A percentile compares a stretch with the other conserved stretches of the same genome.
Evolutionary conservation across 2,329 filamentous ascomycete genomes (phyloP).

Genomic region (Tolypocladium nubicola): DNA sequence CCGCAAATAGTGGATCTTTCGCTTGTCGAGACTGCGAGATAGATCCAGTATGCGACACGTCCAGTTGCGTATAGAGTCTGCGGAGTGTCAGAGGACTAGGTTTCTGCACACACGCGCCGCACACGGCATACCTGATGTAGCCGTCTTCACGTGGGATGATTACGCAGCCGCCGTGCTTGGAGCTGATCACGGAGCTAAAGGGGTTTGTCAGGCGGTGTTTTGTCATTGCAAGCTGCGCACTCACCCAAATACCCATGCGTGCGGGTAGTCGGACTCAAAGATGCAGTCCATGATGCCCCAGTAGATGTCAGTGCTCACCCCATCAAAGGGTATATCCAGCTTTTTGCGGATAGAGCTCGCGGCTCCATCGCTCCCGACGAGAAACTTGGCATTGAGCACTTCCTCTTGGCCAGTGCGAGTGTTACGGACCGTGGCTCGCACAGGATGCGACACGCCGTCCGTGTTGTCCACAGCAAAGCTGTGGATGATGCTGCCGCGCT

Average conservation of each 20-base stretch:
- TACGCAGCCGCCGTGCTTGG: slow-evolving; percentile 17
- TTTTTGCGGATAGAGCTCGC: slow-evolving; percentile 18
- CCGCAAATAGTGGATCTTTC: slow-evolving; percentile 12
- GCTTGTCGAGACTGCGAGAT: slow-evolving; percentile 12
- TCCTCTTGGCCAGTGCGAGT: slow-evolving; percentile 11
- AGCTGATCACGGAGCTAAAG: slow-evolving; percentile 11
- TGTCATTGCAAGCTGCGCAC: background rate
- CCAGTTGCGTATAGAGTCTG: slow-evolving; percentile 20
- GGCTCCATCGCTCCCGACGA: slow-evolving; percentile 20
- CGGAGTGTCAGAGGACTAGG: background rate
- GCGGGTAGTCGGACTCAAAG: slow-evolving; percentile 16
- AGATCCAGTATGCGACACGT: slow-evolving; percentile 11
- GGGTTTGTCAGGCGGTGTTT: background rate
- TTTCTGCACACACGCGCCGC: background rate
- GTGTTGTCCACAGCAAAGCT: slow-evolving; percentile 7
- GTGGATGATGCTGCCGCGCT: slow-evolving; percentile 13
- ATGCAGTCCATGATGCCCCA: slow-evolving; percentile 21
- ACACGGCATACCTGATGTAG: slow-evolving; percentile 11
- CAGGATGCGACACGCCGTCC: slow-evolving; percentile 5
- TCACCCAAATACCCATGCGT: slow-evolving; percentile 19
- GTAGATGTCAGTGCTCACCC: slow-evolving; percentile 19
- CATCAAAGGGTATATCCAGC: slow-evolving; percentile 18
- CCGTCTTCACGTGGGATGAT: slow-evolving; percentile 23
- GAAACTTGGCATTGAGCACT: slow-evolving; percentile 16
- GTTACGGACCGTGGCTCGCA: slow-evolving; percentile 11